These are phyloP conservation scores for Hyphopichia khmerensis DNA, from an alignment of 1,139 yeast species.

Conservation along the genomic window DNA sequence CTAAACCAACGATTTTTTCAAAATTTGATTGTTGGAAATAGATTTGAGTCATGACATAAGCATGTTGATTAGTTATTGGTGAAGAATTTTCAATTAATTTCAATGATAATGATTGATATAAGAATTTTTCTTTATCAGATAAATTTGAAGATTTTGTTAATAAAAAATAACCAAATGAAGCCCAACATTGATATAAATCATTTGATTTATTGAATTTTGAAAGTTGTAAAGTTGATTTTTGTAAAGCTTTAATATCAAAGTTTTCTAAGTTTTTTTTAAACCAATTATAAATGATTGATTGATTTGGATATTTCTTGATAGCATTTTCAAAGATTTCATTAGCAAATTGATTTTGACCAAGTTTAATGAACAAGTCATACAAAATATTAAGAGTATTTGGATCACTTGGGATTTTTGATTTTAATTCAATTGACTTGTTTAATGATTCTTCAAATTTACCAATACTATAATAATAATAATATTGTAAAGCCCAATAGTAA, in stretches of 20 bases:
- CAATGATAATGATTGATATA: conserved; percentile 58
- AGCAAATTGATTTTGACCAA: conserved; percentile 37
- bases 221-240: conserved; percentile 42
- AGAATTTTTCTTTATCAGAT: conserved; percentile 35
- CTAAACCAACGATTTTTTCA: conserved; percentile 26
- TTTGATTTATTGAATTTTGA: conserved; percentile 14
- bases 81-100: conserved; percentile 19
- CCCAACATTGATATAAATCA: conserved; percentile 44
- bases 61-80: conserved; percentile 8
- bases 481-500: conserved; percentile 52
- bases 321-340: conserved; percentile 54
- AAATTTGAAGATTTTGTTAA: conserved; percentile 33
- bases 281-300: conserved; percentile 48
- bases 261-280: conserved; percentile 38
- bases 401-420: conserved; percentile 53
- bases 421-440: conserved; percentile 38
- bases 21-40: conserved; percentile 18
- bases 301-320: conserved; percentile 50
- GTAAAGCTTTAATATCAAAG: conserved; percentile 41
- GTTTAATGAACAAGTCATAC: conserved; percentile 31
- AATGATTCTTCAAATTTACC: conserved; percentile 48
- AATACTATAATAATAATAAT: conserved; percentile 39
- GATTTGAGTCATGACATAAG: not conserved
- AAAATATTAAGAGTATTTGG: conserved; percentile 51
- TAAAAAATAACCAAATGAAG: conserved; percentile 44